Conservation (phyloP, 2,329 filamentous ascomycete species). For the Calonectria pseudoreteaudii region DNA sequence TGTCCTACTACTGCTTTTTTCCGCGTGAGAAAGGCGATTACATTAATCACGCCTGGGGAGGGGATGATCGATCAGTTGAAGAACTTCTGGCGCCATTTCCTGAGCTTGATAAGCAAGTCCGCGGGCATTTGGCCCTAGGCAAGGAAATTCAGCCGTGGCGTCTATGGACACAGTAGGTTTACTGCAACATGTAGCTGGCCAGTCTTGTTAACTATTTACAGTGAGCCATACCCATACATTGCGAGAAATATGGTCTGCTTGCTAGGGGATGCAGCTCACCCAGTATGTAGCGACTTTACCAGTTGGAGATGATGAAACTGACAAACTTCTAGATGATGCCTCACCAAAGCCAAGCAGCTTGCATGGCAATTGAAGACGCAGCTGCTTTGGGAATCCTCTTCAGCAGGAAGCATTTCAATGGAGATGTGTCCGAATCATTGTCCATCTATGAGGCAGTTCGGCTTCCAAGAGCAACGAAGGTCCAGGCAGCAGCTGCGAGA, state of each 20-base stretch:
- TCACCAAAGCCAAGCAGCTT: conserved; percentile 76
- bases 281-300: neutral
- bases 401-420: conserved; percentile 57
- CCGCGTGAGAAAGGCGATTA: conserved; percentile 63
- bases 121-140: conserved; percentile 68
- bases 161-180: conserved; percentile 65
- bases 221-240: conserved; percentile 68
- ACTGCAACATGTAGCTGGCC: neutral
- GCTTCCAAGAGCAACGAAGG: conserved; percentile 64
- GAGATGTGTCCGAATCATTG: conserved; percentile 60
- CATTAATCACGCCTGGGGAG: conserved; percentile 69
- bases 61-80: conserved; percentile 62
- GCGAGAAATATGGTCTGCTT: conserved; percentile 64
- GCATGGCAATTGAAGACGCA: conserved; percentile 76
- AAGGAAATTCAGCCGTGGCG: conserved; percentile 74
- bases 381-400: conserved; percentile 73
- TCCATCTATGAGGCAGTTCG: conserved; percentile 64
- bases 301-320: neutral
- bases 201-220: conserved; percentile 2
- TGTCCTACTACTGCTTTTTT: conserved; percentile 80
- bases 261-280: conserved; percentile 75
- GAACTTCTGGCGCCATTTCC: conserved; percentile 72
- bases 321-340: conserved; percentile 68
- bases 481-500: conserved; percentile 68
- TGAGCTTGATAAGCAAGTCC: conserved; percentile 68